Evolutionary conservation across 352 stramenopile genomes (phyloP).

Genomic region (Globisporangium sylvaticum): DNA sequence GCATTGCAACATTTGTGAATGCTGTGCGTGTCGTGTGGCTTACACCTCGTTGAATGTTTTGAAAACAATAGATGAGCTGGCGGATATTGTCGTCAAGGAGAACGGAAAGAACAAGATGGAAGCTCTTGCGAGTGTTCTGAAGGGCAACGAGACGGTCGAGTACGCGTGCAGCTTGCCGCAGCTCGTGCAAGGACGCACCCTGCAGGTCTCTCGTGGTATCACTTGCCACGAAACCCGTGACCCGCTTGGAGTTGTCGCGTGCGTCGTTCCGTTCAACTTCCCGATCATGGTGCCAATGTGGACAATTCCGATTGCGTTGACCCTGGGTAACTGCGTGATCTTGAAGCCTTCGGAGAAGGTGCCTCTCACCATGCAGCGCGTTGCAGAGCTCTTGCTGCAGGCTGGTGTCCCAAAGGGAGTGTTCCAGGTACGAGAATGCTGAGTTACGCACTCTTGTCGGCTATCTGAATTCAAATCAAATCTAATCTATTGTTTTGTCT

Average conservation of each 20-base stretch:
- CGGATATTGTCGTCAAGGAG: slow-evolving; percentile 92
- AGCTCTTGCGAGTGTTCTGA: slow-evolving; percentile 94
- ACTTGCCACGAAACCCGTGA: slow-evolving; percentile 92
- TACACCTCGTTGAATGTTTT: not conserved
- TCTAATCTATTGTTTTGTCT: not conserved
- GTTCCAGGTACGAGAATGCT: slow-evolving; percentile 64
- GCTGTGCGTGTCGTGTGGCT: too few species aligned
- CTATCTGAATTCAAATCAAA: not conserved
- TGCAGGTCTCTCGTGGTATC: slow-evolving; percentile 88
- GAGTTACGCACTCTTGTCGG: not conserved
- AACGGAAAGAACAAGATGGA: slow-evolving; percentile 98
- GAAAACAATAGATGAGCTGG: slow-evolving; percentile 74
- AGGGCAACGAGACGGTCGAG: slow-evolving; percentile 98
- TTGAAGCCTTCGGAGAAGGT: slow-evolving; percentile 97
- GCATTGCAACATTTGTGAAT: not conserved
- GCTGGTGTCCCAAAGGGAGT: slow-evolving; percentile 93
- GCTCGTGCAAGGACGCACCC: slow-evolving; percentile 84
- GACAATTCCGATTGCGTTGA: slow-evolving; percentile 96
- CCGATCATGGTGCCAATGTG: slow-evolving; percentile 98
- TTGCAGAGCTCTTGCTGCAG: slow-evolving; percentile 86
- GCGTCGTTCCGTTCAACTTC: slow-evolving; percentile 97
- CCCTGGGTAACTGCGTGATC: slow-evolving; percentile 95
- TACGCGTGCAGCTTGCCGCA: slow-evolving; percentile 94
- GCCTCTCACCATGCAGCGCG: slow-evolving; percentile 90
- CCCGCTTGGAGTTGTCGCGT: slow-evolving; percentile 90